phyloP scores from a whole-genome alignment of 2,329 filamentous ascomycete species.

The Fusarium siculi region DNA sequence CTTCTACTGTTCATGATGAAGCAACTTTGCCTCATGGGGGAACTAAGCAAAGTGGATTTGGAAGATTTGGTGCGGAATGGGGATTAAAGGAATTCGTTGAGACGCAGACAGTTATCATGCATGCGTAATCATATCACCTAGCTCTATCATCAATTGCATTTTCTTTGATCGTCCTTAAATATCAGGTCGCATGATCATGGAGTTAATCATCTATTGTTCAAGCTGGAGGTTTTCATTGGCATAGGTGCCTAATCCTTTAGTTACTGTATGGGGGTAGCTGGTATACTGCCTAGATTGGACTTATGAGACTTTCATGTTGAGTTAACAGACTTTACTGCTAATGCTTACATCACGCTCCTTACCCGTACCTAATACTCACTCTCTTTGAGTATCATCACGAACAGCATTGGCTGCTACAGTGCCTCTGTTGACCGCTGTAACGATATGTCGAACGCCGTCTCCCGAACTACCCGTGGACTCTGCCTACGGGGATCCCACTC shows the following conservation, averaged over 20 bases:
- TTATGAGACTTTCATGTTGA: neutral
- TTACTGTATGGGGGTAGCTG: neutral
- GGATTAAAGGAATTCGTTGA: neutral
- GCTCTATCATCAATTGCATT: too few species aligned
- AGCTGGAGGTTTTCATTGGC: rapidly evolving
- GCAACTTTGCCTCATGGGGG: neutral
- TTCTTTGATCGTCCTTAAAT: rapidly evolving
- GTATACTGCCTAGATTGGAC: neutral
- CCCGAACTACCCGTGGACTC: neutral
- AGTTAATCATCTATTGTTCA: rapidly evolving
- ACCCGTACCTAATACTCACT: rapidly evolving
- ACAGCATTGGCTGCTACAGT: neutral
- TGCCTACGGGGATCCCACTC: neutral
- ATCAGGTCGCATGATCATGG: rapidly evolving
- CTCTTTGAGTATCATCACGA: neutral
- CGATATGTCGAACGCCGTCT: rapidly evolving
- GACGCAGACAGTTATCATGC: neutral
- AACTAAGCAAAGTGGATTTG: neutral
- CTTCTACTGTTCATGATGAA: neutral
- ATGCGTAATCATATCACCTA: neutral
- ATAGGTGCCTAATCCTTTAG: neutral
- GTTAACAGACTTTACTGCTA: neutral
- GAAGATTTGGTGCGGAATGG: neutral
- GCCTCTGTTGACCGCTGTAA: rapidly evolving
- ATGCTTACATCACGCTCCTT: too few species aligned